Percentiles rank a stretch among this genome's conserved stretches.
phyloP scores from a whole-genome alignment of 129 eudicot species.

The Smallanthus sonchifolius region DNA sequence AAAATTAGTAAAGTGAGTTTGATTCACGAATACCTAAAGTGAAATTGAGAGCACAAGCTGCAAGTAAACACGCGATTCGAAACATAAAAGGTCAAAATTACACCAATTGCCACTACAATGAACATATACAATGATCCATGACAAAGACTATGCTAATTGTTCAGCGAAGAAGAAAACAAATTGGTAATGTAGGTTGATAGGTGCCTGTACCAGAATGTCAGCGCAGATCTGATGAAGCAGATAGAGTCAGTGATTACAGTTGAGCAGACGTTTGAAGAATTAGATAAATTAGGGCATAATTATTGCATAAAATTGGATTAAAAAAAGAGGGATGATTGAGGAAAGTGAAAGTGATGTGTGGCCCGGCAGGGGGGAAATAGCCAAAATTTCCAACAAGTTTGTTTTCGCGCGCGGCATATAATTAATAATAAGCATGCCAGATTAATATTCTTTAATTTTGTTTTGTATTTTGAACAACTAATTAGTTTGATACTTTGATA shows the following conservation, averaged over 20 bases:
- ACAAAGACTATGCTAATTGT: neutral
- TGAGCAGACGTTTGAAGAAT: conserved; percentile 14
- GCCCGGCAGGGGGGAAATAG: conserved; percentile 7
- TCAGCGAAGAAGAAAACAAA: neutral
- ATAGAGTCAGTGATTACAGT: conserved; percentile 12
- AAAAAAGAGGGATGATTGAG: conserved; percentile 23
- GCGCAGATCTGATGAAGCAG: conserved; percentile 26
- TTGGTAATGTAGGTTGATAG: conserved; percentile 20
- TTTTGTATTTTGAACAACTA: neutral
- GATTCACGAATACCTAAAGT: neutral
- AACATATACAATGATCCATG: conserved; percentile 1
- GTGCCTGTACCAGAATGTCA: conserved; percentile 22
- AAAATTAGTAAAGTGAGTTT: neutral
- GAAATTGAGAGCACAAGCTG: neutral
- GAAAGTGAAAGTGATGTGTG: conserved; percentile 31
- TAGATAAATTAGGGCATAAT: conserved; percentile 18
- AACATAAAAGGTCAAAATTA: neutral
- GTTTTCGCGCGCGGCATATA: conserved; percentile 31
- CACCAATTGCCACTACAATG: neutral
- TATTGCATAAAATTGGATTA: conserved; percentile 3
- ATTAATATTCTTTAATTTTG: neutral
- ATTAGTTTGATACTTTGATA: too few relatives aligned
- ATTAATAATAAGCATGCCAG: neutral
- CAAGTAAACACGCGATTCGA: neutral
- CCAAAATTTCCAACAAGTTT: conserved; percentile 23